Evolutionary conservation across 1,284 basidiomycete genomes (phyloP), one percentile per base, ranked within the genome.

Genomic region (Athelia psychrophila): DNA sequence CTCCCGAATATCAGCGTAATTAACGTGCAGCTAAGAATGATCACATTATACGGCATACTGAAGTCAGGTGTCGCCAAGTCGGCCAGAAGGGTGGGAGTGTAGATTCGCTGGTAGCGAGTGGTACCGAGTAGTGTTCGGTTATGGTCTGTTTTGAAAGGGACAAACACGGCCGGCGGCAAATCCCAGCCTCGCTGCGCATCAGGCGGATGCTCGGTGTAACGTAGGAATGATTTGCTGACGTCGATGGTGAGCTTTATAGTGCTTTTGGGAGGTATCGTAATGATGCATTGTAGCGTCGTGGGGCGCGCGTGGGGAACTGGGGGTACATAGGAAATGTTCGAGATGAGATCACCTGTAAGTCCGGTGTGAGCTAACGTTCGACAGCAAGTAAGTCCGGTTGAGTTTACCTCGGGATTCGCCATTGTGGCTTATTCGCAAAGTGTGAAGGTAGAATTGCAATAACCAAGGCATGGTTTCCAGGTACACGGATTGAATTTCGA

Each of bases 31-130:
- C 85, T 94, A 77, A 98, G 89, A 63, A 97, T 96, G 69, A 98
- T 98, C 56, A 98, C 95, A 70, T 98, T 99, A 74, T 98, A 99
- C 12, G 96, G 95, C 95, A 99, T 98, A 64, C 91, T 95, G 70
- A 99, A 99, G 72, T 99, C 96, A 0, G 97, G 97, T 8, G 93
- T 95, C 8, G 96, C 91, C 22, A 98, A 78, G 66, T 97, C 93
- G 40, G 97, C 83, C 23, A 99, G 81, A 18, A 94, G 77, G 12
- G 88, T 80, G 0, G 84, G 76, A 1, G 93, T 93, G 68, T 96
- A 98, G 51, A 95, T 80, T 40, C 85, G 72, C 53, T 48, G 63
- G 56, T 47, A 51, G 20, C 13, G 40, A 44, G 44, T 35, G 16
- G 18, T 3, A 12, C 50, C 20, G 16, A 51, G 25, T 20, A 47